phyloP scores from a whole-genome alignment of 306 rosid genomes.

The Dalbergia cochinchinensis region DNA sequence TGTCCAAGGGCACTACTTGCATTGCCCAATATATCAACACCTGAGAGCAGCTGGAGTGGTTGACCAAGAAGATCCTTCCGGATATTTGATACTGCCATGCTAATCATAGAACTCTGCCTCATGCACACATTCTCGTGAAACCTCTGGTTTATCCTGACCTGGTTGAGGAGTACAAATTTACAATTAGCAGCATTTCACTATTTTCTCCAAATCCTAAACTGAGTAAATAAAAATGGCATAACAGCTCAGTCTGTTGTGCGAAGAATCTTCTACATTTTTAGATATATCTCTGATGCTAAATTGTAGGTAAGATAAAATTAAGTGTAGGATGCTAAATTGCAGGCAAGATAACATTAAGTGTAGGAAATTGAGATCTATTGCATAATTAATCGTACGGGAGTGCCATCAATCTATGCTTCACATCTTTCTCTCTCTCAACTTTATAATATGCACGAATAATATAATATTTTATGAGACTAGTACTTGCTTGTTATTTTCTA shows the following conservation, averaged over 20 bases:
- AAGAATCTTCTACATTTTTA: conserved; percentile 25
- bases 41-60: conserved; percentile 95
- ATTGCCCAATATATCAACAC: conserved; percentile 98
- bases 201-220: conserved; percentile 29
- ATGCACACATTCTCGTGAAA: conserved; percentile 85
- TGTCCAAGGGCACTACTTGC: conserved; percentile 99
- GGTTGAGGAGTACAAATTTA: conserved; percentile 45
- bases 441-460: conserved; percentile 4
- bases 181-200: conserved; percentile 27
- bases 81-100: conserved; percentile 86
- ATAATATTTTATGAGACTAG: background rate
- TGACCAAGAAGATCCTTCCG: conserved; percentile 95
- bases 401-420: background rate
- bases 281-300: conserved; percentile 25
- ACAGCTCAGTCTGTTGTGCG: conserved; percentile 14
- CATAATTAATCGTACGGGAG: conserved; percentile 6
- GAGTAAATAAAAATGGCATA: conserved; percentile 13
- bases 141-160: conserved; percentile 91
- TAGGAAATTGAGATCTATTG: conserved; percentile 21
- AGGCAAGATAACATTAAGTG: conserved; percentile 37
- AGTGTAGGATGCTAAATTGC: conserved; percentile 31
- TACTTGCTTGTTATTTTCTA: conserved; percentile 17
- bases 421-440: conserved; percentile 5
- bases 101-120: conserved; percentile 96
- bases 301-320: conserved; percentile 36